Evolutionary conservation across 2,329 filamentous ascomycete genomes (phyloP), one percentile per base, ranked within the genome.

Genomic region (Alternaria sp.): DNA sequence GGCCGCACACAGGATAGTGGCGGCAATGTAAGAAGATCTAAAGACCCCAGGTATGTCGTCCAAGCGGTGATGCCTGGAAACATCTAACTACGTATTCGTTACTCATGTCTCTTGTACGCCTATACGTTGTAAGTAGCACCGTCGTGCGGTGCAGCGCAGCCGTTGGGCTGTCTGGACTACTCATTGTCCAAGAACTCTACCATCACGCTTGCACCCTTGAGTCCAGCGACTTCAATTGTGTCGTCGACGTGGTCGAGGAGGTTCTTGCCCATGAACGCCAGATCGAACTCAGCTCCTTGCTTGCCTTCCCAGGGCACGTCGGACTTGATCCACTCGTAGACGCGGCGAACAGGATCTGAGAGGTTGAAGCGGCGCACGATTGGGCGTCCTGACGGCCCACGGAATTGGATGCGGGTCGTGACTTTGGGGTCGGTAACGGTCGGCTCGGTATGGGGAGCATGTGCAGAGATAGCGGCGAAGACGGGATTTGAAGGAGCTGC

Each of bases 301-400:
- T 93, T 95, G 72, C 91, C 93, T 69, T 94, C 93, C 73, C 93
- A 91, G 2, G 93, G 92, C 63, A 91, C 89, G 23, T 71, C 75
- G 1, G 94, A 91, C 83, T 98, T 99, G 68, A 99, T 88, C 93
- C 94, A 99, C 82, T 99, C 96, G 80, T 95, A 99, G 49, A 99
- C 89, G 12, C 92, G 88, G 59, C 89, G 87, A 12, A 99, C 93
- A 1, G 87, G 84, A 61, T 99, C 96, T 13, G 87, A 80, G 4
- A 94, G 81, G 10, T 85, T 83, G 81, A 99, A 99, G n/a, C 93
- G 88, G 28, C 93, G 90, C 62, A 99, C 94, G 10, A 97, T 87
- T 17, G 95, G 89, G 1, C 88, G 90, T 1, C 94, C 89, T 73
- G 97, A 92, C 12, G 72, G 72, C 63, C 92, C 88, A 21, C 73